Evolutionary conservation across 306 rosid genomes (phyloP).

Genomic region (Prunus davidiana): DNA sequence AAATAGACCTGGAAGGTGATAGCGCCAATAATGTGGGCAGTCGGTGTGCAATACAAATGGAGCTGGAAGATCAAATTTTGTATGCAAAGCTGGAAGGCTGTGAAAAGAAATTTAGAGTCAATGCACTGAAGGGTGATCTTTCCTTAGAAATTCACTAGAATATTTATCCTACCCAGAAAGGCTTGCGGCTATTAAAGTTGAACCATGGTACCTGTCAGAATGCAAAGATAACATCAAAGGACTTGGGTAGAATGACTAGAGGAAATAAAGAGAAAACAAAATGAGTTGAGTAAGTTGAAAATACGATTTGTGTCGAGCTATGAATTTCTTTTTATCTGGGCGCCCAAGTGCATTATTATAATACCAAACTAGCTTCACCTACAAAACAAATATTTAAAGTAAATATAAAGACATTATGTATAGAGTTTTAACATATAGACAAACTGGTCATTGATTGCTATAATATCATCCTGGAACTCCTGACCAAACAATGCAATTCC

Average conservation of each 20-base stretch:
- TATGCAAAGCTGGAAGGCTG: slow-evolving; percentile 92
- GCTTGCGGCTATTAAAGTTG: slow-evolving; percentile 86
- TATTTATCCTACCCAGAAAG: slow-evolving; percentile 76
- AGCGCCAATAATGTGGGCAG: slow-evolving; percentile 97
- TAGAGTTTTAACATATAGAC: slow-evolving; percentile 1
- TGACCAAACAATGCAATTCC: not conserved
- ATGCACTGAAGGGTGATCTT: slow-evolving; percentile 1
- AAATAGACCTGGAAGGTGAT: slow-evolving; percentile 83
- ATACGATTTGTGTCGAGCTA: slow-evolving; percentile 87
- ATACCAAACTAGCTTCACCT: slow-evolving; percentile 98
- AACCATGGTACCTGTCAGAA: slow-evolving; percentile 85
- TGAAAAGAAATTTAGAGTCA: slow-evolving; percentile 27
- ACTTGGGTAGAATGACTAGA: slow-evolving; percentile 20
- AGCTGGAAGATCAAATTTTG: slow-evolving; percentile 87
- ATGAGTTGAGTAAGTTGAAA: slow-evolving; percentile 28
- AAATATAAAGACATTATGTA: not conserved
- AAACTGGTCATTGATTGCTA: not conserved
- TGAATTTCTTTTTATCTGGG: slow-evolving; percentile 86
- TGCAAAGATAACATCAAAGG: slow-evolving; percentile 16
- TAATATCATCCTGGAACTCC: slow-evolving; percentile 14
- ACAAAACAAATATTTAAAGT: slow-evolving; percentile 29
- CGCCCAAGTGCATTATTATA: slow-evolving; percentile 94
- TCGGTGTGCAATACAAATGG: slow-evolving; percentile 94
- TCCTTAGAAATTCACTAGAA: not conserved
- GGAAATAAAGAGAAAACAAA: slow-evolving; percentile 18